phyloP scores from a whole-genome alignment of 352 stramenopile genomes.

The Pythium pectinolyticum region DNA sequence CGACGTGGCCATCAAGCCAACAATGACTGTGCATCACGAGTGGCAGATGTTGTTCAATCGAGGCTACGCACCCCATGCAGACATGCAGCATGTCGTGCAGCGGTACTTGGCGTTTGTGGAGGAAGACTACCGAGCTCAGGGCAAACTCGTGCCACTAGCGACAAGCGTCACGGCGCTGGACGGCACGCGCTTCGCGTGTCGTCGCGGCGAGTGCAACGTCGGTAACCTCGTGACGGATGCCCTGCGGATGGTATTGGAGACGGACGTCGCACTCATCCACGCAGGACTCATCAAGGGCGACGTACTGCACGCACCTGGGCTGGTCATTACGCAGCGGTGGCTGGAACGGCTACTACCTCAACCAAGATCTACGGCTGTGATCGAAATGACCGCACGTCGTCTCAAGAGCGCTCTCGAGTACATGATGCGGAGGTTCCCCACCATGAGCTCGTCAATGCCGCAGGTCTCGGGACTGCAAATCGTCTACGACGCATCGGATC shows the following conservation, averaged over 20 bases:
- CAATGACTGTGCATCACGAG: slow-evolving; percentile 15
- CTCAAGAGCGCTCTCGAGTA: slow-evolving; percentile 57
- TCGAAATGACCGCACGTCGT: slow-evolving; percentile 47
- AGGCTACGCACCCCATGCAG: slow-evolving; percentile 47
- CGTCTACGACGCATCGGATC: slow-evolving; percentile 34
- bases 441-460: slow-evolving; percentile 69
- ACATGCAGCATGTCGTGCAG: slow-evolving; percentile 43
- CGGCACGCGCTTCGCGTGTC: slow-evolving; percentile 59
- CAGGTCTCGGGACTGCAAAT: slow-evolving; percentile 64
- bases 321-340: slow-evolving; percentile 57
- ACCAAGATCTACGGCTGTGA: slow-evolving; percentile 45
- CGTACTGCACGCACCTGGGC: slow-evolving; percentile 43
- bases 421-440: slow-evolving; percentile 60
- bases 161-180: slow-evolving; percentile 47
- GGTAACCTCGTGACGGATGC: slow-evolving; percentile 79
- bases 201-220: slow-evolving; percentile 67
- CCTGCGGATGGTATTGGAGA: slow-evolving; percentile 50
- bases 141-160: slow-evolving; percentile 41
- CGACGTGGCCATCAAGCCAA: background rate
- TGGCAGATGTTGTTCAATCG: slow-evolving; percentile 78
- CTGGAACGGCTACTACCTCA: slow-evolving; percentile 74
- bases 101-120: slow-evolving; percentile 45
- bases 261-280: slow-evolving; percentile 70
- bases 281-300: slow-evolving; percentile 85
- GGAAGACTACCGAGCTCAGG: slow-evolving; percentile 48